Evolutionary conservation across 2,329 filamentous ascomycete genomes (phyloP), one percentile per base, ranked within the genome.

Genomic region (Trichoderma sp.): DNA sequence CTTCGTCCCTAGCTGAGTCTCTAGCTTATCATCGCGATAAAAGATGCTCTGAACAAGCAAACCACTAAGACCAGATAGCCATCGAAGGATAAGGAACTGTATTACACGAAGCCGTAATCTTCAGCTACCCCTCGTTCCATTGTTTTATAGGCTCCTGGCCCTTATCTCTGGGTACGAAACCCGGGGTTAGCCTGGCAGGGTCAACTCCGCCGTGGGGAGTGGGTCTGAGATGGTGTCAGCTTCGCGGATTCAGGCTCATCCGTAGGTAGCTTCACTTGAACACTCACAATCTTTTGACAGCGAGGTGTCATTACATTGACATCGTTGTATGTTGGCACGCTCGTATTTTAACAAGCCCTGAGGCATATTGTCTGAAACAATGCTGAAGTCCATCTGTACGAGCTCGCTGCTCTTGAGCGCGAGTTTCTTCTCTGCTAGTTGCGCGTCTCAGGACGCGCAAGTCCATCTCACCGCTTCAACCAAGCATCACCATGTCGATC

Each of bases 401-500:
- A 64, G 37, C 65, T 64, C 58, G 48, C 48, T 67, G 58, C 65
- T 67, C 9, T 27, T 67, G 65, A 34, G 57, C 57, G 29, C 53
- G 27, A 60, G 68, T 61, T 54, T 69, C 45, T 45, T 66, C 57
- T 52, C 67, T 15, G 60, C 61, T 6, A 42, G 56, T 13, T 19
- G 32, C 32, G 64, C 56, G 53, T 45, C 48, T 25, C 70, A 61
- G 29, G 67, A 69, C 27, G 53, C 60, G 22, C 70, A 72, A 57
- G 22, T 70, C 42, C 64, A 67, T 34, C 69, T 72, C 64, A 68
- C 70, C 27, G 32, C 34, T 29, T 17, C 53, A 57, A 25, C 29
- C 39, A 59, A 52, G 39, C 54, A 61, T n/a, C 52, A 65, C 27
- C 63, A 69, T 42, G 70, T 72, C 22, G 72, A 76, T 57, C 69